Conservation (phyloP, 2,329 filamentous ascomycete genomes). For the Apiospora hydei region DNA sequence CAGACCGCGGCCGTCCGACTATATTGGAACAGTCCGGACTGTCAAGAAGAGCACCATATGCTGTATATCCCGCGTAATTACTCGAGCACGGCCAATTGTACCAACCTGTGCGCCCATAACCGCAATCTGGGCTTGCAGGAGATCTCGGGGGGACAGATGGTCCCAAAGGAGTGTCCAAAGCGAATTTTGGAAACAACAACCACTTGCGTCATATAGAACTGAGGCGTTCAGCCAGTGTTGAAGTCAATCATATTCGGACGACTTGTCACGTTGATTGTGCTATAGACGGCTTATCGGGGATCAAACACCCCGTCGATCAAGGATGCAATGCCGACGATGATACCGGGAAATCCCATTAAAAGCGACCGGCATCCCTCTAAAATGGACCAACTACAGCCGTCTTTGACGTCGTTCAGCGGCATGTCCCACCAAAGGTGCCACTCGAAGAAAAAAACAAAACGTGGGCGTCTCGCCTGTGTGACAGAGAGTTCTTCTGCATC, state of each 20-base stretch:
- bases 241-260: not conserved
- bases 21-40: too few species aligned
- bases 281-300: conserved; percentile 1
- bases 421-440: conserved; percentile 5
- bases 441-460: conserved; percentile 11
- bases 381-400: not conserved
- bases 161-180: not conserved
- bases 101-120: not conserved
- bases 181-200: not conserved
- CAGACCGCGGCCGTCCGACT: too few species aligned
- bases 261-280: not conserved
- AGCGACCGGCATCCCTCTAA: not conserved
- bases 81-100: not conserved
- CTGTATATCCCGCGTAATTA: not conserved
- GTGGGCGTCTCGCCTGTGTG: conserved; percentile 20
- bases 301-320: conserved; percentile 9
- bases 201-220: not conserved
- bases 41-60: not conserved
- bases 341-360: conserved; percentile 1
- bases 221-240: not conserved
- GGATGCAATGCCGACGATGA: conserved; percentile 8
- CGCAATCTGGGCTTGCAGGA: not conserved
- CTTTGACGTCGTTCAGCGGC: not conserved
- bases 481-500: not conserved
- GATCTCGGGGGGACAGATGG: too few species aligned